A percentile compares a stretch with the other conserved stretches of the same genome.
These are phyloP conservation scores for Suillus subaureus DNA, from an alignment of 768 basidiomycete species.

Conservation along the genomic window DNA sequence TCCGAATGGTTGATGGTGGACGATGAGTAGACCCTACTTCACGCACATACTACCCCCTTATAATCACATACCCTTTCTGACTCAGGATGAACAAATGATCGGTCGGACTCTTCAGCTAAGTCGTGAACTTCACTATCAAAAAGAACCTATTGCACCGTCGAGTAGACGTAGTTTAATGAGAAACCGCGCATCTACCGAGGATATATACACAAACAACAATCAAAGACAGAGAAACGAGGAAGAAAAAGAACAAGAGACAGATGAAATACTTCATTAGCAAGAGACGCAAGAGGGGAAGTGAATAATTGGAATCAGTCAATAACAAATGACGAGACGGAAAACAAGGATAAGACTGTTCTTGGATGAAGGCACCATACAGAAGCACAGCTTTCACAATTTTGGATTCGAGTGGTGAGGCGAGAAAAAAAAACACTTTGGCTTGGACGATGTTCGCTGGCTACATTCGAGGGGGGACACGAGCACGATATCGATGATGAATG, in stretches of 20 bases:
- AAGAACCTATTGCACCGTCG: constrained; percentile 21
- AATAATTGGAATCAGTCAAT: constrained; percentile 18
- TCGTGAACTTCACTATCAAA: constrained; percentile 10
- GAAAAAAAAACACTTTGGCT: constrained; percentile 26
- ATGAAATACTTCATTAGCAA: constrained; percentile 23
- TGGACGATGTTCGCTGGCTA: constrained; percentile 31
- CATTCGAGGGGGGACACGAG: constrained; percentile 27
- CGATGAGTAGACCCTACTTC: constrained; percentile 31
- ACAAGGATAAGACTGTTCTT: constrained; percentile 33
- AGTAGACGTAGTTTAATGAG: constrained; percentile 23
- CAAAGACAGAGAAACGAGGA: constrained; percentile 18
- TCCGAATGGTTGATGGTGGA: constrained; percentile 88
- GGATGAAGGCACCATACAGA: constrained; percentile 33
- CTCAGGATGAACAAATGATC: constrained; percentile 1
- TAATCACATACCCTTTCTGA: constrained; percentile 26
- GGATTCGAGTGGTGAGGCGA: constrained; percentile 31
- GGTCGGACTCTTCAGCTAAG: constrained; percentile 9
- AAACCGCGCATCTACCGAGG: constrained; percentile 34
- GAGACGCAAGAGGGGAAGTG: constrained; percentile 14
- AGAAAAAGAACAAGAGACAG: constrained; percentile 16
- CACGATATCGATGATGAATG: constrained; percentile 25
- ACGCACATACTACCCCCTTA: constrained; percentile 11
- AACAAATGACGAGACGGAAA: constrained; percentile 24
- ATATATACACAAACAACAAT: constrained; percentile 27
- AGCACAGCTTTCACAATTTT: constrained; percentile 33